Conservation (phyloP, 2,329 filamentous ascomycete genomes). For the Xylaria polymorpha region DNA sequence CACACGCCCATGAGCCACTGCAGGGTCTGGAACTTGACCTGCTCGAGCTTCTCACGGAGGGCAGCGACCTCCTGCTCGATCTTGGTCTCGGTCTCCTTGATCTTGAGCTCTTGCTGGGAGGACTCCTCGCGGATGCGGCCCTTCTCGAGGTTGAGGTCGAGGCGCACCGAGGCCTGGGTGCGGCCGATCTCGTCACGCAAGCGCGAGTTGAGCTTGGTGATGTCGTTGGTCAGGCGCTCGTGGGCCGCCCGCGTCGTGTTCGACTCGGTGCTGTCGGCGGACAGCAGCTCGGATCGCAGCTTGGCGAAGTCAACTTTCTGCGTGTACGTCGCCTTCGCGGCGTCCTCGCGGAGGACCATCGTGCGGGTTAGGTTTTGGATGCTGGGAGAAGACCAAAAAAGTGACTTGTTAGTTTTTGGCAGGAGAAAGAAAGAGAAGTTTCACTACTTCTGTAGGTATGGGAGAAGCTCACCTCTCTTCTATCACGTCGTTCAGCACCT, state of each 20-base stretch:
- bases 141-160: conserved; percentile 97
- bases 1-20: conserved; percentile 96
- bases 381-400: conserved; percentile 58
- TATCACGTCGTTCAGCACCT: conserved; percentile 94
- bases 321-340: conserved; percentile 81
- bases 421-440: neutral
- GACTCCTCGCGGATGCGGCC: conserved; percentile 96
- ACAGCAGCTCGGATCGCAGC: conserved; percentile 91
- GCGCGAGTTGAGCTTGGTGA: conserved; percentile 90
- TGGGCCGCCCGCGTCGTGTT: conserved; percentile 89
- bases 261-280: conserved; percentile 89
- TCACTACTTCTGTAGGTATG: neutral
- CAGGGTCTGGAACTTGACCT: conserved; percentile 96
- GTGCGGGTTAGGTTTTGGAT: conserved; percentile 97
- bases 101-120: conserved; percentile 95
- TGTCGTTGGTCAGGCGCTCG: conserved; percentile 92
- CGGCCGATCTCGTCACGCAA: conserved; percentile 93
- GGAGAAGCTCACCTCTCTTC: conserved; percentile 76
- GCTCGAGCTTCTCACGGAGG: conserved; percentile 89
- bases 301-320: conserved; percentile 99
- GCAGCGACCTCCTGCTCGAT: conserved; percentile 98
- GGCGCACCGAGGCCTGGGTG: conserved; percentile 89
- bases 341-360: conserved; percentile 96
- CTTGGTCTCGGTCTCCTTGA: conserved; percentile 98
- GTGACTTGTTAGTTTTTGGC: neutral